phyloP scores from a whole-genome alignment of 805 yeast species.

The Cyberlindnera maritima region DNA sequence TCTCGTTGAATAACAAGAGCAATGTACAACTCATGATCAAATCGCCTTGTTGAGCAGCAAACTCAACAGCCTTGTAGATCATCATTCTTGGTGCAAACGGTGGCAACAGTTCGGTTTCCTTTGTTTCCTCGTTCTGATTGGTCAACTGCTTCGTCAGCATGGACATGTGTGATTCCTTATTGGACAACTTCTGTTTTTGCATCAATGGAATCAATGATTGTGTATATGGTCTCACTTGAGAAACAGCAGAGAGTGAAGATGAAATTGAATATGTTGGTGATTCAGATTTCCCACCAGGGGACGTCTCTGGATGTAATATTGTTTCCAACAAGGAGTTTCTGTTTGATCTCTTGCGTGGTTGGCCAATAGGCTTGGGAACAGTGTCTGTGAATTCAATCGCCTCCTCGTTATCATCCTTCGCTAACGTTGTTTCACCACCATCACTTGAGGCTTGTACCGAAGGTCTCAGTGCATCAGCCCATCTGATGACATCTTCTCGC shows the following conservation, averaged over 20 bases:
- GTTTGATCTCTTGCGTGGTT: constrained; percentile 13
- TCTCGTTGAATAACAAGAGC: constrained; percentile 48
- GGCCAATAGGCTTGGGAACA: constrained; percentile 19
- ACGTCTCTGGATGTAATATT: constrained; percentile 20
- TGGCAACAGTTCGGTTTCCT: constrained; percentile 15
- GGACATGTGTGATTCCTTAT: constrained; percentile 20
- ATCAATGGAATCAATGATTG: constrained; percentile 16
- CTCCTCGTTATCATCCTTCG: constrained; percentile 23
- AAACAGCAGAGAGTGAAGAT: constrained; percentile 17
- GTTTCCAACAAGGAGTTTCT: constrained; percentile 29
- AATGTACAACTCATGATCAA: constrained; percentile 56
- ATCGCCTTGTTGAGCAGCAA: constrained; percentile 62
- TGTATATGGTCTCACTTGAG: constrained; percentile 15
- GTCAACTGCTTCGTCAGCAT: constrained; percentile 27
- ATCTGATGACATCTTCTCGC: constrained; percentile 21
- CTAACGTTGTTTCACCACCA: background rate
- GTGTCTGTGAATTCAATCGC: constrained; percentile 19
- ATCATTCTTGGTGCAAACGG: constrained; percentile 61
- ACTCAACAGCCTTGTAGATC: constrained; percentile 49
- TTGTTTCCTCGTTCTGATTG: constrained; percentile 11
- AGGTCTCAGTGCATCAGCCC: constrained; percentile 23
- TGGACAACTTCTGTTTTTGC: constrained; percentile 10
- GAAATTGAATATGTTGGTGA: constrained; percentile 25
- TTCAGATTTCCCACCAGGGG: constrained; percentile 21
- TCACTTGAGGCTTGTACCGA: background rate